A percentile compares a stretch with the other conserved stretches of the same genome.
phyloP scores from a whole-genome alignment of 2,329 filamentous ascomycete species.

The Aspergillus sp. region DNA sequence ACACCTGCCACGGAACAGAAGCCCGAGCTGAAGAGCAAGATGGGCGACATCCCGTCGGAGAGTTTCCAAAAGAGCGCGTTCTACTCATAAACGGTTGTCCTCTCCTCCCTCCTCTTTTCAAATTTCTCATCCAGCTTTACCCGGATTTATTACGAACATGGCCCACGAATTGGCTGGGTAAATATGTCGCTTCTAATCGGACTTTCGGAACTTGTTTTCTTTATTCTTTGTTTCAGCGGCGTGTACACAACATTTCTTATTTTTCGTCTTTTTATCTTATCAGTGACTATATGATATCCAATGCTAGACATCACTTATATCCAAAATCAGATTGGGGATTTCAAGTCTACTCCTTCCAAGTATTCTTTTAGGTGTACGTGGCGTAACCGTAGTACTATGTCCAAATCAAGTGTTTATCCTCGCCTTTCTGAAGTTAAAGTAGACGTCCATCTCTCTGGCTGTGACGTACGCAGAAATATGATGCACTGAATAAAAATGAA shows the following conservation, averaged over 20 bases:
- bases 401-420: no score
- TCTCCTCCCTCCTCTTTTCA: neutral
- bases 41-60: constrained; percentile 65
- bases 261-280: neutral
- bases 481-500: no score
- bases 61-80: constrained; percentile 72
- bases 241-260: neutral
- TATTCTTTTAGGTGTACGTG: no score
- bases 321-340: neutral
- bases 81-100: constrained; percentile 52
- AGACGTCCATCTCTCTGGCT: no score
- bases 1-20: constrained; percentile 35
- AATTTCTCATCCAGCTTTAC: neutral
- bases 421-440: no score
- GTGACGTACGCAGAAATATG: no score
- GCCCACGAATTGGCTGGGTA: neutral
- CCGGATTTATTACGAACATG: neutral
- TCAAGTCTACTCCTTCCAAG: neutral
- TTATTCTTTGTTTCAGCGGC: neutral
- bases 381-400: no score
- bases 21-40: constrained; percentile 58
- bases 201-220: neutral
- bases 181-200: neutral
- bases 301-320: constrained; percentile 6
- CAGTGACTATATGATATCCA: constrained; percentile 5